Conservation (phyloP, 192 early-diverging fungal species). For the Paraglomus brasilianum region DNA sequence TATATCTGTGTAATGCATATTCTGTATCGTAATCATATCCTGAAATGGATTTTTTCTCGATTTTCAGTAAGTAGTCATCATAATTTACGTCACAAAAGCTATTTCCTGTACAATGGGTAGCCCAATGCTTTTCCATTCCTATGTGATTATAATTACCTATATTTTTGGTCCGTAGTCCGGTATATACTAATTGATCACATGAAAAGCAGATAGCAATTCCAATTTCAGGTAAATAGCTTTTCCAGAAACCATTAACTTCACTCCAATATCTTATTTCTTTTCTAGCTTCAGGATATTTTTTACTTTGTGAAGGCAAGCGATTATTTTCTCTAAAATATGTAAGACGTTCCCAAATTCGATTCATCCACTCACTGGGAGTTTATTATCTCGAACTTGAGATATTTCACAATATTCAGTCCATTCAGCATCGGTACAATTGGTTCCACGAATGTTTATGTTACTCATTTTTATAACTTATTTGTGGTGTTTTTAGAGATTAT, state of each 20-base stretch:
- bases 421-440: slow-evolving; percentile 28
- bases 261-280: slow-evolving; percentile 20
- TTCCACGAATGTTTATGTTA: too few relatives aligned
- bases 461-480: too few relatives aligned
- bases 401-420: slow-evolving; percentile 21
- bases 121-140: slow-evolving; percentile 21
- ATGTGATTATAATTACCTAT: slow-evolving; percentile 29
- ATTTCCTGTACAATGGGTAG: slow-evolving; percentile 23
- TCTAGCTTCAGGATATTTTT: slow-evolving; percentile 28
- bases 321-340: slow-evolving; percentile 20
- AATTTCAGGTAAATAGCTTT: slow-evolving; percentile 27
- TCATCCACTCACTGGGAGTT: slow-evolving; percentile 13
- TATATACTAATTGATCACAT: slow-evolving; percentile 29
- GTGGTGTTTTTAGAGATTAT: too few relatives aligned
- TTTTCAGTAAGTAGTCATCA: slow-evolving; percentile 28
- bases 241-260: slow-evolving; percentile 24
- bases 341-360: slow-evolving; percentile 9
- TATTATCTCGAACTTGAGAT: slow-evolving; percentile 1
- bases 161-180: slow-evolving; percentile 21
- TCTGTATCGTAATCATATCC: slow-evolving; percentile 17
- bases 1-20: slow-evolving; percentile 13
- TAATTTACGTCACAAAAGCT: slow-evolving; percentile 18
- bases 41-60: slow-evolving; percentile 28
- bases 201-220: slow-evolving; percentile 25
- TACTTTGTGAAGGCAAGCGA: slow-evolving; percentile 6